Evolutionary conservation across 306 rosid genomes (phyloP).

Genomic region (Ormosia emarginata): DNA sequence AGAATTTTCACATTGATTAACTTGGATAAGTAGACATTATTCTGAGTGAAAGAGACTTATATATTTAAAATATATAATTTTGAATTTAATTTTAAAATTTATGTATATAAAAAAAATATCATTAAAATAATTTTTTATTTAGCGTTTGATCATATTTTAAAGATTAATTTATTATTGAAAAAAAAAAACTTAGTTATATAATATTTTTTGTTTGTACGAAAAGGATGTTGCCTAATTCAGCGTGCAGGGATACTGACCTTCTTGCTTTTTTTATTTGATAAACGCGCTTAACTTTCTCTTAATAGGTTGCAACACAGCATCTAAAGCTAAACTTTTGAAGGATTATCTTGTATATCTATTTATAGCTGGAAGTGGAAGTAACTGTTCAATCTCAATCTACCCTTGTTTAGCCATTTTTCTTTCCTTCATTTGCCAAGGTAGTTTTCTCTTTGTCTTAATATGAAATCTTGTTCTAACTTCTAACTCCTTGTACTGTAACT

Average conservation of each 20-base stretch:
- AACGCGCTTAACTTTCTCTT: constrained; percentile 10
- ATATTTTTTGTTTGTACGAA: not conserved
- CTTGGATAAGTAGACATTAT: no score
- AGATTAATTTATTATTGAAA: no score
- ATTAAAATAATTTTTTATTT: no score
- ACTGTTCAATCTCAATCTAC: not conserved
- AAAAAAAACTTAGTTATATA: not conserved
- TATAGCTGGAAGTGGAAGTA: not conserved
- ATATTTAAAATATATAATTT: no score
- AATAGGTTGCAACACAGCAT: not conserved
- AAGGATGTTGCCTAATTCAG: not conserved
- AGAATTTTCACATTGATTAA: not conserved
- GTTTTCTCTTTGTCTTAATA: constrained; percentile 3
- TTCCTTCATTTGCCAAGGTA: constrained; percentile 8
- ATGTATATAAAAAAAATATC: no score
- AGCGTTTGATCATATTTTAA: no score
- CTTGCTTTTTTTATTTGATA: not conserved
- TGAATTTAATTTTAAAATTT: no score
- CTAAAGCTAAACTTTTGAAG: constrained; percentile 13
- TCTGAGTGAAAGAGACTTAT: no score
- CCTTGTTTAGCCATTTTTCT: constrained; percentile 11
- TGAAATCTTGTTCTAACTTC: constrained; percentile 19
- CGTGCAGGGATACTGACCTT: not conserved
- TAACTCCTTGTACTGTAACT: not conserved
- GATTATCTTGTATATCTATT: not conserved